Evolutionary conservation across 305 asterid genomes (phyloP).

Genomic region (Solanum hybrid): DNA sequence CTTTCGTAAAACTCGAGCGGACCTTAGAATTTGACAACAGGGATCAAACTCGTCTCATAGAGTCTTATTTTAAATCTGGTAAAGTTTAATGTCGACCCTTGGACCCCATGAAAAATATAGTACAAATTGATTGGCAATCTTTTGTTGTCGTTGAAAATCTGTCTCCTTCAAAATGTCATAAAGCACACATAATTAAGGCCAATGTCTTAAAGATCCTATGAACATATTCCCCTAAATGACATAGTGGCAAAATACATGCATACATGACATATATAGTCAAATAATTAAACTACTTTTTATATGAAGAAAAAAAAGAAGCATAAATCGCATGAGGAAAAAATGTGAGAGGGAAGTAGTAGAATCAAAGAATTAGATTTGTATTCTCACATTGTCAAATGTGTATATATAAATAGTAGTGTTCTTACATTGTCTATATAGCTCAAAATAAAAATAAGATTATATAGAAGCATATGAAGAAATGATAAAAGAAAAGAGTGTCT

Average conservation of each 20-base stretch:
- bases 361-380: not conserved
- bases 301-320: not conserved
- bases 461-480: not conserved
- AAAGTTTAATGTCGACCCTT: not conserved
- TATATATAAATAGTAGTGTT: not conserved
- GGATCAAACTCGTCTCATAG: not conserved
- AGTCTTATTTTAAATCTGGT: not conserved
- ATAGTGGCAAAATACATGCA: not conserved
- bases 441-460: not conserved
- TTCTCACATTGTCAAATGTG: not conserved
- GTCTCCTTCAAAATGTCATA: not conserved
- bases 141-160: not conserved
- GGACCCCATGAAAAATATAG: not conserved
- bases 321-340: not conserved
- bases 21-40: not conserved
- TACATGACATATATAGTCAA: not conserved
- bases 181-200: not conserved
- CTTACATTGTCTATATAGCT: not conserved
- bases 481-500: slow-evolving; percentile 25
- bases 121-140: not conserved
- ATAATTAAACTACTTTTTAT: not conserved
- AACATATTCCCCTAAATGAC: slow-evolving; percentile 1
- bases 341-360: not conserved
- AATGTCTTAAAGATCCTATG: not conserved
- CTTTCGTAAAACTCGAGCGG: not conserved